These are phyloP conservation scores for Saprolegnia diclina DNA, from an alignment of 352 stramenopile genomes.

Conservation along the genomic window DNA sequence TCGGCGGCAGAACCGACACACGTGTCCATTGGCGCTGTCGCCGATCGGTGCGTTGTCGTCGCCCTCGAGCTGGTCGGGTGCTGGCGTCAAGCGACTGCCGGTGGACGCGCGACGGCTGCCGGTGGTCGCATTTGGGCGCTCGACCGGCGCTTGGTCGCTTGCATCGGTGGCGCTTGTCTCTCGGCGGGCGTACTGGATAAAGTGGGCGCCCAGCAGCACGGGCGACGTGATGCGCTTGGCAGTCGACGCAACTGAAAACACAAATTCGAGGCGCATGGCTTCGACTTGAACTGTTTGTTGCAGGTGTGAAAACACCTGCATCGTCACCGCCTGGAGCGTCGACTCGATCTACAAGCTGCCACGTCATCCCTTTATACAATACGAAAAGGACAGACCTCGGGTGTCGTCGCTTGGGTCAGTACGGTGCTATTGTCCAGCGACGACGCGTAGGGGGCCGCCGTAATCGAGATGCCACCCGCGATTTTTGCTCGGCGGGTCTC, in stretches of 20 bases:
- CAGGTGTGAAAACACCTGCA: constrained; percentile 3
- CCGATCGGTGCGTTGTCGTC: no score
- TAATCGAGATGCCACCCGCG: constrained; percentile 13
- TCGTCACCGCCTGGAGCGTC: not conserved
- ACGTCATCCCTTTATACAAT: not conserved
- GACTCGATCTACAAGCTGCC: constrained; percentile 8
- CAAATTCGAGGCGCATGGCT: not conserved
- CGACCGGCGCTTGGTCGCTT: not conserved
- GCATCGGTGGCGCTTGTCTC: constrained; percentile 22
- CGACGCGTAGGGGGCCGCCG: not conserved
- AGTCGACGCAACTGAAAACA: not conserved
- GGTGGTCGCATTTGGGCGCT: not conserved
- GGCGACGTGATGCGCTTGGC: constrained; percentile 6
- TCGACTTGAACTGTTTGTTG: not conserved
- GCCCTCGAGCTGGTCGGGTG: no score
- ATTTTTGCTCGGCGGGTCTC: constrained; percentile 8
- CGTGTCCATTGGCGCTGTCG: not conserved
- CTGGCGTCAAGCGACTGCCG: no score
- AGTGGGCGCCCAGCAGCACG: constrained; percentile 27
- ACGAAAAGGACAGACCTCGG: not conserved
- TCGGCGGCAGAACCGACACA: constrained; percentile 36
- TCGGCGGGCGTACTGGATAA: not conserved
- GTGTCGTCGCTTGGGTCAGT: not conserved
- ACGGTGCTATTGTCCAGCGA: not conserved
- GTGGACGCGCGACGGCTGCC: no score